phyloP scores from a whole-genome alignment of 805 yeast genomes.

The Teunomyces stri region DNA sequence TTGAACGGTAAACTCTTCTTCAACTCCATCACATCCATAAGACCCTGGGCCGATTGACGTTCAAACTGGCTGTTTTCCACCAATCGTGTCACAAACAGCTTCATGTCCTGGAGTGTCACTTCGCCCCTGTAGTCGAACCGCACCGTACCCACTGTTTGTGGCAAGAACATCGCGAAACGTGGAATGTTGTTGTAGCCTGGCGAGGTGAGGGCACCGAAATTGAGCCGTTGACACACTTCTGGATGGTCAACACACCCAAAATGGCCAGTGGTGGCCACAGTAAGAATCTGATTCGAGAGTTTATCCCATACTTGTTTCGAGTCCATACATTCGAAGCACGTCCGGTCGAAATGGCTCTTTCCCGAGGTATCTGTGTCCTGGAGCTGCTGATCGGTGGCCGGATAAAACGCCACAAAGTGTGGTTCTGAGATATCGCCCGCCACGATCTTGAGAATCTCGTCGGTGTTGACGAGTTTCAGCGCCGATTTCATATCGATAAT shows the following conservation, averaged over 20 bases:
- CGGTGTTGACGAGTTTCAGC: conserved; percentile 38
- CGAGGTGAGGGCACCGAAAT: conserved; percentile 26
- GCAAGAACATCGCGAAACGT: conserved; percentile 50
- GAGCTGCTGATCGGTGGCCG: conserved; percentile 46
- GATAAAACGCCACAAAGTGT: conserved; percentile 64
- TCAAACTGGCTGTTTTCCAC: conserved; percentile 45
- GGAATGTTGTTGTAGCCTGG: conserved; percentile 28
- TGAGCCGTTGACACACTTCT: conserved; percentile 52
- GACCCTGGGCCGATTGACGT: conserved; percentile 24
- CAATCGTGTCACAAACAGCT: conserved; percentile 47
- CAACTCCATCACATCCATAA: conserved; percentile 30
- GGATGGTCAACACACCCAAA: conserved; percentile 56
- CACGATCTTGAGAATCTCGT: conserved; percentile 45
- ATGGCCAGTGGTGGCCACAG: conserved; percentile 47
- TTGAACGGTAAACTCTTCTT: conserved; percentile 25
- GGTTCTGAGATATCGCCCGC: conserved; percentile 53
- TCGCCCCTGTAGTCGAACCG: conserved; percentile 45
- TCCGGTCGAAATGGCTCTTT: conserved; percentile 32
- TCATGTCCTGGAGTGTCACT: conserved; percentile 29
- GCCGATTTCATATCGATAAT: conserved; percentile 38
- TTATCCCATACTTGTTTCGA: conserved; percentile 58
- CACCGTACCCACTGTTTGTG: conserved; percentile 46
- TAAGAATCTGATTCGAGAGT: conserved; percentile 47
- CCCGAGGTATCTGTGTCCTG: conserved; percentile 27
- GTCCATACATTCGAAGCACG: conserved; percentile 50